Percentiles rank a stretch among this genome's conserved stretches.
phyloP scores from a whole-genome alignment of 306 rosid species.

The Carpinus viminea region DNA sequence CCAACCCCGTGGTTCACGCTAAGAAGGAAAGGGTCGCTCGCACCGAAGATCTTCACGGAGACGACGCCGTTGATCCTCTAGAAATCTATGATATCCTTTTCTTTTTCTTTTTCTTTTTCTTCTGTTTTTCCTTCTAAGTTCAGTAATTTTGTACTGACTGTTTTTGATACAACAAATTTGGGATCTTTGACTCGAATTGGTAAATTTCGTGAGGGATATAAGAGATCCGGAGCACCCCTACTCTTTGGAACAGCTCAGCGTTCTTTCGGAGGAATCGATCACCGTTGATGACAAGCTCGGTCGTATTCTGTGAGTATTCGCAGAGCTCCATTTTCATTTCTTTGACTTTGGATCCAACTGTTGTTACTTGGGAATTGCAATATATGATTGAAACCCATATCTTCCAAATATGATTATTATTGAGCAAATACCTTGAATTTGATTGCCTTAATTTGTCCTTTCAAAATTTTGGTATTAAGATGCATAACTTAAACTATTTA shows the following conservation, averaged over 20 bases:
- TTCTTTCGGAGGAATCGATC: slow-evolving; percentile 91
- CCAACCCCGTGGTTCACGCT: slow-evolving; percentile 93
- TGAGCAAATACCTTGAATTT: neutral
- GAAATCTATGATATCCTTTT: slow-evolving; percentile 95
- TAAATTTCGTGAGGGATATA: slow-evolving; percentile 92
- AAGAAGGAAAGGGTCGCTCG: slow-evolving; percentile 86
- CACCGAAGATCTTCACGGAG: slow-evolving; percentile 57
- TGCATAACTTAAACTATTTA: too few species aligned
- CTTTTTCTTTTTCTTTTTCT: neutral
- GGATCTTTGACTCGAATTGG: slow-evolving; percentile 63
- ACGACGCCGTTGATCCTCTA: slow-evolving; percentile 86
- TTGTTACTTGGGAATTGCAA: too few species aligned
- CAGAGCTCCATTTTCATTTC: neutral
- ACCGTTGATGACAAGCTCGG: slow-evolving; percentile 87
- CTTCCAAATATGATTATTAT: too few species aligned
- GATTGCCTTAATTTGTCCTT: neutral
- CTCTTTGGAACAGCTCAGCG: slow-evolving; percentile 95
- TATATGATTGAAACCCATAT: too few species aligned
- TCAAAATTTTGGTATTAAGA: neutral
- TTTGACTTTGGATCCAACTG: neutral
- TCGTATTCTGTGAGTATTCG: slow-evolving; percentile 63
- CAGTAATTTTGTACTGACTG: neutral
- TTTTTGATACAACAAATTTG: slow-evolving; percentile 3
- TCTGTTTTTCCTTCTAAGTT: neutral
- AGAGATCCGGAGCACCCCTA: slow-evolving; percentile 99